Evolutionary conservation across 129 eudicot species (phyloP).

Genomic region (Saposhnikovia divaricata): DNA sequence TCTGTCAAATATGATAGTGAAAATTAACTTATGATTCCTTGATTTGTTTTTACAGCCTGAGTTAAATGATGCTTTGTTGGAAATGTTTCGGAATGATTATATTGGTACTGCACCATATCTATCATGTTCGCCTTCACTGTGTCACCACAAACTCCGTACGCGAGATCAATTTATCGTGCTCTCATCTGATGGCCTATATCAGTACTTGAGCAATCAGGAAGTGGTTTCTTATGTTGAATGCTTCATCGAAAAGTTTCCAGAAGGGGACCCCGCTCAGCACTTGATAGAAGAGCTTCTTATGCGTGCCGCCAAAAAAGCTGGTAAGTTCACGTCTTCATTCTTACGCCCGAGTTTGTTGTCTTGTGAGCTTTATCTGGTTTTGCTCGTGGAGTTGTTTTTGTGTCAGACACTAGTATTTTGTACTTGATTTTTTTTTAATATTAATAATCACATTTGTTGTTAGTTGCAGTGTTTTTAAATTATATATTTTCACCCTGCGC

Average conservation of each 20-base stretch:
- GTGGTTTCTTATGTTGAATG: conserved; percentile 83
- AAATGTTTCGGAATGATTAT: conserved; percentile 92
- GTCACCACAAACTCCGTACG: conserved; percentile 74
- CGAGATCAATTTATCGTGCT: conserved; percentile 88
- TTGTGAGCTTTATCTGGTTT: background rate
- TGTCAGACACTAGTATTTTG: background rate
- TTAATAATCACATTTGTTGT: background rate
- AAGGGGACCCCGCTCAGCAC: conserved; percentile 99
- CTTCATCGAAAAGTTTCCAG: conserved; percentile 84
- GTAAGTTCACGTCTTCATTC: conserved; percentile 23
- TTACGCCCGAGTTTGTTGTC: background rate
- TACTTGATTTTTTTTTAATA: background rate
- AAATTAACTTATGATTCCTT: background rate
- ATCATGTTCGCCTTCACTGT: conserved; percentile 78
- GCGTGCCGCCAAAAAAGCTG: conserved; percentile 99
- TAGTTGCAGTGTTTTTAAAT: background rate
- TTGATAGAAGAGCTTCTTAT: conserved; percentile 90
- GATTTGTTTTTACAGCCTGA: conserved; percentile 54
- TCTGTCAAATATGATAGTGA: background rate
- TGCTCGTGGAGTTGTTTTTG: background rate
- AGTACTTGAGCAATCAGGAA: conserved; percentile 87
- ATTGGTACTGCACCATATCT: conserved; percentile 87
- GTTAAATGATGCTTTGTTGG: conserved; percentile 77
- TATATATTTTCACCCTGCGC: background rate
- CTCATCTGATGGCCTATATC: conserved; percentile 96